Base-by-base conservation (phyloP, 805 yeast genomes). In the Metschnikowia henanensis region DNA sequence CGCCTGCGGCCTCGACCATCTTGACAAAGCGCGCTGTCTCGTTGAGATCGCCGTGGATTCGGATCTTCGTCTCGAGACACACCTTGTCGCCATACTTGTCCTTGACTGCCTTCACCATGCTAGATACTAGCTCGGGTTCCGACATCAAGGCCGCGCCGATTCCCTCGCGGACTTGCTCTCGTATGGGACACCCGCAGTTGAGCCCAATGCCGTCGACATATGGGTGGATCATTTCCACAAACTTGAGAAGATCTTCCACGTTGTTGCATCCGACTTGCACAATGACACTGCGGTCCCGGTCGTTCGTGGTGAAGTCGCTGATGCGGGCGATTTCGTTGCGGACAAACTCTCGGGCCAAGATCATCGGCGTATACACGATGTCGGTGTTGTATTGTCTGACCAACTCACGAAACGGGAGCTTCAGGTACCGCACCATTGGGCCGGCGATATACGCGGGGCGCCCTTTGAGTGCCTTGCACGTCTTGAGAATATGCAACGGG, bases 161-260 rank as follows among this genome's bases (percentile, higher is more conserved):
- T 19, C 98, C 99, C 61, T 90, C 97, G 34, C 96, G 74, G 12
- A 88, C 87, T 62, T 94, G 98, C 51, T 92, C 98, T 50, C 84
- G 85, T 39, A 94, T 90, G 1, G 99, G 99, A 66, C 99, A 94
- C 0, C 99, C 99, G 65, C 98, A 94, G 70, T 94, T 94, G 45
- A 94, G 74, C 0, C 98, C 97, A 32, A 94, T 81, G 0, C 95
- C 99, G 65, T 92, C 97, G 36, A 87, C 91, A 59, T 80, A 88
- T 0, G 96, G 96, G 45, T 79, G 79, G n/a, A 91, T 80, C 90
- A 94, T 82, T 41, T 86, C 89, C 4, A 88, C 89, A 59, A 92
- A 89, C 47, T 92, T 75, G 19, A 87, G 61, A 40, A 94, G 67
- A 63, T 94, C 98, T 9, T 81, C 78, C 3, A 83, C 86, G 60